These are phyloP conservation scores for Kwoniella botswanensis DNA, from an alignment of 768 basidiomycete species.

Conservation along the genomic window DNA sequence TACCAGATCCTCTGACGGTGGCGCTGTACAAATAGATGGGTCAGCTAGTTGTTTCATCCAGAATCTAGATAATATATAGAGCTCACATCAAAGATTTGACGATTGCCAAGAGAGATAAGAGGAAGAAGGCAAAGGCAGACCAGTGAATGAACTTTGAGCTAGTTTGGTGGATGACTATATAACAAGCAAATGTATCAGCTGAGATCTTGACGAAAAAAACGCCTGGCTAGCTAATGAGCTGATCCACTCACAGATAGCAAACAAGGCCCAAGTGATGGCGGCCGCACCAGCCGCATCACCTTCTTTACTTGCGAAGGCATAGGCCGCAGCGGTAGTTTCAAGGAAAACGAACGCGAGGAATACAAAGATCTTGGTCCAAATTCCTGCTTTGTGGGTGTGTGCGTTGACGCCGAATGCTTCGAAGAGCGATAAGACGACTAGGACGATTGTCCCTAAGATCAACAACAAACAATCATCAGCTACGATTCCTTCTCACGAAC, in stretches of 20 bases:
- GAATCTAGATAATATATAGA: too few relatives aligned
- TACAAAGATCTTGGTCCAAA: conserved; percentile 94
- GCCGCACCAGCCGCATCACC: conserved; percentile 92
- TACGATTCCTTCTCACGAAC: conserved; percentile 55
- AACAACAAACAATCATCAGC: conserved; percentile 9
- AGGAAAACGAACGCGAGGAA: conserved; percentile 95
- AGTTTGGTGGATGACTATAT: conserved; percentile 60
- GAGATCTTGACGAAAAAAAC: too few relatives aligned
- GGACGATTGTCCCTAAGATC: conserved; percentile 56
- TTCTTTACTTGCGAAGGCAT: conserved; percentile 86
- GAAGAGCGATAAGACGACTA: conserved; percentile 57
- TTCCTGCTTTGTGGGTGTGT: conserved; percentile 67
- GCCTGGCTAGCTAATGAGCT: neutral
- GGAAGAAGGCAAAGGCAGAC: conserved; percentile 80
- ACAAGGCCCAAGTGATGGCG: conserved; percentile 90
- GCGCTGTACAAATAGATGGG: conserved; percentile 62
- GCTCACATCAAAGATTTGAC: conserved; percentile 68
- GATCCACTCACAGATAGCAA: conserved; percentile 76
- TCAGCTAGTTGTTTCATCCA: neutral
- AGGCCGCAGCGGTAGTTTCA: conserved; percentile 87
- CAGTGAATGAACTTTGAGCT: conserved; percentile 82
- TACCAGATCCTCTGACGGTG: conserved; percentile 59
- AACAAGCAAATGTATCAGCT: conserved; percentile 4
- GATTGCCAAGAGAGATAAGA: conserved; percentile 83
- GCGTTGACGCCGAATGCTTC: conserved; percentile 71